Percentiles rank a stretch among this genome's conserved stretches.
These are phyloP conservation scores for Aphanomyces astaci DNA, from an alignment of 352 stramenopile species.

Conservation along the genomic window DNA sequence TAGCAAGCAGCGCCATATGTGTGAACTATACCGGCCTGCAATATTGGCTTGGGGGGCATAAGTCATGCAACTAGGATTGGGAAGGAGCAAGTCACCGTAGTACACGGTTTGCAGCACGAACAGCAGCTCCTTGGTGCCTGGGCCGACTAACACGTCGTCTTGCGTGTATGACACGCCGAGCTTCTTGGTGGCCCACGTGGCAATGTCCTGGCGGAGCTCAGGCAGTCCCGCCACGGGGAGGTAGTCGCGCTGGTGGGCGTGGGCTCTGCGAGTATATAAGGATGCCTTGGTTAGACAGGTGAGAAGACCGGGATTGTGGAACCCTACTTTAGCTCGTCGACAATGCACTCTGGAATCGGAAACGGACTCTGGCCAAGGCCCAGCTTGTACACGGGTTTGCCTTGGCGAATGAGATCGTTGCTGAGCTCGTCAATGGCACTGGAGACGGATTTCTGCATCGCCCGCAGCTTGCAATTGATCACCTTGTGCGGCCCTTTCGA, in stretches of 20 bases:
- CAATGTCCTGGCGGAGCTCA: conserved; percentile 70
- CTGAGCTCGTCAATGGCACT: conserved; percentile 78
- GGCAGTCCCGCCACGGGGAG: conserved; percentile 67
- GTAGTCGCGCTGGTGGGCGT: conserved; percentile 79
- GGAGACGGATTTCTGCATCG: conserved; percentile 68
- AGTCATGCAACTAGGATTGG: conserved; percentile 79
- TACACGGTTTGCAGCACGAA: conserved; percentile 86
- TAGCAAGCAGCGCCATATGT: conserved; percentile 1
- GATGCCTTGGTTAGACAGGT: not conserved
- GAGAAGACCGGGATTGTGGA: too few species aligned
- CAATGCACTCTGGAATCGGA: conserved; percentile 78
- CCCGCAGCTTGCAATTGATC: conserved; percentile 83
- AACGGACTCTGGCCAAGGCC: conserved; percentile 80
- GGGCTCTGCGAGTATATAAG: conserved; percentile 34
- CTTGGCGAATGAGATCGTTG: conserved; percentile 74
- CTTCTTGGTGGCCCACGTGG: conserved; percentile 47
- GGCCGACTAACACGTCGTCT: conserved; percentile 76
- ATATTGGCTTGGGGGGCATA: conserved; percentile 82
- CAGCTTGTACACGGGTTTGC: conserved; percentile 79
- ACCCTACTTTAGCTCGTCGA: conserved; percentile 78
- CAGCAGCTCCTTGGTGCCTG: conserved; percentile 83
- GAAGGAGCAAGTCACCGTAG: conserved; percentile 76
- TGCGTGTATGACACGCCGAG: conserved; percentile 54
- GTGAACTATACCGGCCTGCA: conserved; percentile 43
- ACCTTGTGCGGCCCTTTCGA: conserved; percentile 55